These are phyloP conservation scores for Colletotrichum kahawae DNA, from an alignment of 2,329 filamentous ascomycete species.

Conservation along the genomic window DNA sequence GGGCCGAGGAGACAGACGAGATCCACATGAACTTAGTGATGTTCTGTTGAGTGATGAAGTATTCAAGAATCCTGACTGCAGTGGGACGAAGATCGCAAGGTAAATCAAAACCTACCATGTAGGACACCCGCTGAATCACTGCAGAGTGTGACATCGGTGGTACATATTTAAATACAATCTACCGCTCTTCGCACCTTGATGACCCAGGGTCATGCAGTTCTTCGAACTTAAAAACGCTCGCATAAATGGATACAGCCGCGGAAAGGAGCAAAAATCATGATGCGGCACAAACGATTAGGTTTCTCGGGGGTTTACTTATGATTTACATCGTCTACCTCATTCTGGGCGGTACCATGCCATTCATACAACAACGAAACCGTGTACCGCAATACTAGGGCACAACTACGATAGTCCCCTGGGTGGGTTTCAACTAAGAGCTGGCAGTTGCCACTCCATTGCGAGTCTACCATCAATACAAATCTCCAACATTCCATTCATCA, in stretches of 20 bases:
- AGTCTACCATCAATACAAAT: background rate
- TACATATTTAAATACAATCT: background rate
- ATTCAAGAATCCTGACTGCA: background rate
- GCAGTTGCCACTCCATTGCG: background rate
- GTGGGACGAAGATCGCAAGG: too few species aligned
- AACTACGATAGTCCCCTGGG: background rate
- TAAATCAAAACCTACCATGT: too few species aligned
- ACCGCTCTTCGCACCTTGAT: background rate
- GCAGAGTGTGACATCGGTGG: background rate
- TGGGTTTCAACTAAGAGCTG: background rate
- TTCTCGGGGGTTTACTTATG: background rate
- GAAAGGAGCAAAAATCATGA: background rate
- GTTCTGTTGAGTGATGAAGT: background rate
- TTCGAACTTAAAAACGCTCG: background rate
- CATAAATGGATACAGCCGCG: background rate
- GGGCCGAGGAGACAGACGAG: too few species aligned
- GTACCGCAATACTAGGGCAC: background rate
- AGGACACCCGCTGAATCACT: background rate
- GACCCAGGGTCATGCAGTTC: background rate
- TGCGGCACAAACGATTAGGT: background rate
- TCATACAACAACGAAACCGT: background rate
- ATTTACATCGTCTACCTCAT: background rate
- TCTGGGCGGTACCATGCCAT: background rate
- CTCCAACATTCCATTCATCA: background rate
- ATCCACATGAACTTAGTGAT: background rate